phyloP scores from a whole-genome alignment of 2,329 filamentous ascomycete species.

The Aspergillus latus region DNA sequence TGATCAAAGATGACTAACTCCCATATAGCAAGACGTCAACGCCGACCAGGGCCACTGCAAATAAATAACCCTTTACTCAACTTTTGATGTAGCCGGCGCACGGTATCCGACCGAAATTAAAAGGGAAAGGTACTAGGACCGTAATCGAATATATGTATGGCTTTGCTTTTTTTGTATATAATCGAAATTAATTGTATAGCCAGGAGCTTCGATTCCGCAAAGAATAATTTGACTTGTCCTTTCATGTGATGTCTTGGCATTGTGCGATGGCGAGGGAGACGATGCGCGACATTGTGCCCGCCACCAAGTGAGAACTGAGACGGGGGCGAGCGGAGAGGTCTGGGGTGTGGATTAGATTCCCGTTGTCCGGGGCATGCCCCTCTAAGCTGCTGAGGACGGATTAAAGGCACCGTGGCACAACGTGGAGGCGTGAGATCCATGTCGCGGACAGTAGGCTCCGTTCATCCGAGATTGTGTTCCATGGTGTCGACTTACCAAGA shows the following conservation, averaged over 20 bases:
- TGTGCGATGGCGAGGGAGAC: background rate
- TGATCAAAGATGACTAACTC: background rate
- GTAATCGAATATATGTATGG: too few relatives aligned
- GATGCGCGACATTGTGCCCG: background rate
- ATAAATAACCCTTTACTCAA: background rate
- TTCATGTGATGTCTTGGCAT: conserved; percentile 13
- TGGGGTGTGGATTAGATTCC: conserved; percentile 3
- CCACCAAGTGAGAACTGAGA: background rate
- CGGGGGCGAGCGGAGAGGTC: background rate
- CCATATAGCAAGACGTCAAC: conserved; percentile 3
- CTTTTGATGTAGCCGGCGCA: background rate
- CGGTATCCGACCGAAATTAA: background rate
- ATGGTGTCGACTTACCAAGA: background rate
- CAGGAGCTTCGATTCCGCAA: background rate
- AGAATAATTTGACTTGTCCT: background rate
- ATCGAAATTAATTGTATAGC: background rate
- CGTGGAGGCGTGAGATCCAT: background rate
- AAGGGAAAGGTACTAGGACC: too few relatives aligned
- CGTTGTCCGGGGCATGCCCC: conserved; percentile 4
- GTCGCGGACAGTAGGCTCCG: conserved; percentile 11
- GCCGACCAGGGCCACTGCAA: conserved; percentile 2
- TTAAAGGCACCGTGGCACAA: background rate
- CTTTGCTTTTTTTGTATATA: background rate
- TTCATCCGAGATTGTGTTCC: conserved; percentile 12
- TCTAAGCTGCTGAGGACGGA: background rate